A percentile compares a stretch with the other conserved stretches of the same genome.
phyloP scores from a whole-genome alignment of 2,329 filamentous ascomycete species.

The Colletotrichum liriopes region DNA sequence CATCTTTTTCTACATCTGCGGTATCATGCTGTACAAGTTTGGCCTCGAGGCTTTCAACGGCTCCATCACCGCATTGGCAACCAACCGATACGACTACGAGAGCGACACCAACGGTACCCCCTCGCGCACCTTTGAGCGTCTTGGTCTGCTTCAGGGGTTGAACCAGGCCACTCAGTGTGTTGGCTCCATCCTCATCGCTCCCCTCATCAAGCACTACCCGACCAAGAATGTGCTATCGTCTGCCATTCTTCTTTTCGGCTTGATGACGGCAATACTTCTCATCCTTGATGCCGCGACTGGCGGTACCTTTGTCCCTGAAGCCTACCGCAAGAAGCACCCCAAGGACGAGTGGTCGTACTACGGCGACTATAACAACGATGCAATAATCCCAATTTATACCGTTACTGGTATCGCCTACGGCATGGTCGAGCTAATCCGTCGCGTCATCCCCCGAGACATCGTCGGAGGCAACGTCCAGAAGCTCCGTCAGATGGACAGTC shows the following conservation, averaged over 20 bases:
- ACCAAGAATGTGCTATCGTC: slow-evolving; percentile 62
- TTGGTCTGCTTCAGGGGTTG: slow-evolving; percentile 63
- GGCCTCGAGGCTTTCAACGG: slow-evolving; percentile 67
- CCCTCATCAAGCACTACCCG: slow-evolving; percentile 63
- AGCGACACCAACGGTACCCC: slow-evolving; percentile 10
- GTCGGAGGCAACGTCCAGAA: slow-evolving; percentile 67
- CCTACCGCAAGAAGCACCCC: slow-evolving; percentile 49
- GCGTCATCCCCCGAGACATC: slow-evolving; percentile 66
- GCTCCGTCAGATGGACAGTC: slow-evolving; percentile 62
- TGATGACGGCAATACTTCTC: slow-evolving; percentile 64
- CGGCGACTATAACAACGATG: slow-evolving; percentile 63
- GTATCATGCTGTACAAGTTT: slow-evolving; percentile 69
- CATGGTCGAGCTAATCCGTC: slow-evolving; percentile 67
- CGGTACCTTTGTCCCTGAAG: slow-evolving; percentile 56
- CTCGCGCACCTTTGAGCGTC: slow-evolving; percentile 58
- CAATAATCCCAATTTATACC: slow-evolving; percentile 65
- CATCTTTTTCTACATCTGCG: slow-evolving; percentile 62
- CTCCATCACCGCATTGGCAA: slow-evolving; percentile 64
- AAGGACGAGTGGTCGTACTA: slow-evolving; percentile 61
- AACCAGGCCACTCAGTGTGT: slow-evolving; percentile 68
- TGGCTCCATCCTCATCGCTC: slow-evolving; percentile 65
- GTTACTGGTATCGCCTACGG: slow-evolving; percentile 60
- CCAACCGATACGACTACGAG: slow-evolving; percentile 62
- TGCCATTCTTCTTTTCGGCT: slow-evolving; percentile 61
- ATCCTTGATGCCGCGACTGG: slow-evolving; percentile 65